Base-by-base conservation (phyloP, 768 basidiomycete genomes). In the Boletus subparvulus region DNA sequence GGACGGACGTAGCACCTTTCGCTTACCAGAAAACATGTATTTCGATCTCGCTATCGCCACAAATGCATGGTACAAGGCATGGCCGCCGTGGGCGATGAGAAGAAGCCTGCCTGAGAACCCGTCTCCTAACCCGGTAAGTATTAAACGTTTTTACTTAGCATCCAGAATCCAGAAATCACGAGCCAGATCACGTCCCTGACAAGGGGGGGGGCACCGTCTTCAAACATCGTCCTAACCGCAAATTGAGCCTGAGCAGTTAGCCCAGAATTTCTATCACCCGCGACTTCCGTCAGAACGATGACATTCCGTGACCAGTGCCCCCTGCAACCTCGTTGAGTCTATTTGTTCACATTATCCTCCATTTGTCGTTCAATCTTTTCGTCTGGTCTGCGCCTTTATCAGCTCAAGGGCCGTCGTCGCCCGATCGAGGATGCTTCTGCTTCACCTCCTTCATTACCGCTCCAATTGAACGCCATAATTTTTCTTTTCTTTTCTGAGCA, bases 231-330 rank as follows among this genome's bases (percentile, higher is more conserved):
- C 43, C 41, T 11, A 21, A 37, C 48, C 41, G 13, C 44, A 52
- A 43, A 17, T n/a, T 52, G 17, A 35, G 11, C 42, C 44, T 26
- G 28, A 52, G 52, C 17, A 35, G 17, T 41, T 16, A 26, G 28
- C 14, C 10, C 13, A 37, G 14, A 24, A 12, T 44, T 44, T 45
- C 36, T 30, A 37, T 47, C 24, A 6, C 28, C 43, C 13, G 42
- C 11, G 10, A 32, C 45, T 49, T 37, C 63, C 64, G 64, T 65
- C 64, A 60, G 64, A 66, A 56, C 45, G 26, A n/a, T 43, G 21
- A 21, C 21, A 21, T 21, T 1, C 21, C 21, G 21, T 21, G 21
- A 21, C 21, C 21, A 21, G 21, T 21, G 2, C 21, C 21, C 21
- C 2, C 21, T 21, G 21, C 21, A 21, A 21, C 21, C 21, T 21